Conservation (phyloP, 2,329 filamentous ascomycete species). For the Trichoderma sp. region DNA sequence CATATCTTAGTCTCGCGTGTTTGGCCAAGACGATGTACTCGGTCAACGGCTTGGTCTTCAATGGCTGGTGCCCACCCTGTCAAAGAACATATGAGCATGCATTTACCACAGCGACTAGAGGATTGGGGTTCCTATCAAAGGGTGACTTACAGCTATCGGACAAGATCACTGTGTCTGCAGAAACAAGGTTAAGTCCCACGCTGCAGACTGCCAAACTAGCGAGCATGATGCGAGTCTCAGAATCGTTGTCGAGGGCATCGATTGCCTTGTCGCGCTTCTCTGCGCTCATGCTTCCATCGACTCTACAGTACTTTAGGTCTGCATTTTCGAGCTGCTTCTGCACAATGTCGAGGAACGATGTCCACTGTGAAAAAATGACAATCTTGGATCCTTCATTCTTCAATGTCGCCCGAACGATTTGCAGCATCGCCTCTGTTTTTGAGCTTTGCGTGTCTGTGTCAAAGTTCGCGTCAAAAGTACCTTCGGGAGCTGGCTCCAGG, state of each 20-base stretch:
- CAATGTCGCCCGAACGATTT: constrained; percentile 72
- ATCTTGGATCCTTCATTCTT: constrained; percentile 68
- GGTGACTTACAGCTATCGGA: constrained; percentile 68
- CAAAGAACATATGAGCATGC: background rate
- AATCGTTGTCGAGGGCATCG: constrained; percentile 66
- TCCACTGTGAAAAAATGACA: constrained; percentile 79
- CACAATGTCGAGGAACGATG: constrained; percentile 72
- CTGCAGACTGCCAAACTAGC: constrained; percentile 82
- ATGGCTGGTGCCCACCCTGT: constrained; percentile 87
- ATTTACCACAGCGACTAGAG: background rate
- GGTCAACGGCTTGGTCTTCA: constrained; percentile 88
- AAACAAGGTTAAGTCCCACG: constrained; percentile 83
- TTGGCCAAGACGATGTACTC: constrained; percentile 85
- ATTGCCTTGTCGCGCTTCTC: constrained; percentile 73
- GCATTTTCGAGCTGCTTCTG: constrained; percentile 66
- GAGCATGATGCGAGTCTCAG: constrained; percentile 73
- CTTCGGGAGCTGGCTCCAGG: constrained; percentile 67
- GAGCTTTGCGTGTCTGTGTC: constrained; percentile 72
- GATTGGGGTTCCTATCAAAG: background rate
- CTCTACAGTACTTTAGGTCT: constrained; percentile 67
- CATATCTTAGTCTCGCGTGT: constrained; percentile 78
- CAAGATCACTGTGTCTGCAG: constrained; percentile 83
- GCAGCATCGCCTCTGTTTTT: constrained; percentile 79
- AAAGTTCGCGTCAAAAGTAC: constrained; percentile 53
- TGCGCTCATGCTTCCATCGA: constrained; percentile 80